These are phyloP conservation scores for Calonectria hawksworthii DNA, from an alignment of 2,329 filamentous ascomycete species.

Conservation along the genomic window DNA sequence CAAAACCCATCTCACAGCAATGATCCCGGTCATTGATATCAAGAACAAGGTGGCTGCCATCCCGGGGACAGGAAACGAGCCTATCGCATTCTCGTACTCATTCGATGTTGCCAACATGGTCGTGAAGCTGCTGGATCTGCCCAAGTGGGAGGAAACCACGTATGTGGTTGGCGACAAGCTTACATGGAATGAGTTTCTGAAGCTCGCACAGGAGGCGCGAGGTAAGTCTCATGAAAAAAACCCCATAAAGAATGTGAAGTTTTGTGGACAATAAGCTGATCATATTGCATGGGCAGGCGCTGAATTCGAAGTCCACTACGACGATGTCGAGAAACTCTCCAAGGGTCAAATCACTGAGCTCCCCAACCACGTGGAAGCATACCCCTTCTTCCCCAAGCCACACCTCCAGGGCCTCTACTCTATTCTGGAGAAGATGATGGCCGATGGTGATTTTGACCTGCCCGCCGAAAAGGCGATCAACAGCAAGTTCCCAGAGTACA, in stretches of 20 bases:
- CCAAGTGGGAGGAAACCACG: constrained; percentile 58
- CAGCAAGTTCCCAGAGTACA: background rate
- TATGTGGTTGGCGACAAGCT: constrained; percentile 56
- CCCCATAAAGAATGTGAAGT: too few relatives aligned
- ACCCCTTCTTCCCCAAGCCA: constrained; percentile 18
- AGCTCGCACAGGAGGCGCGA: constrained; percentile 55
- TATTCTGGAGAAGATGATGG: background rate
- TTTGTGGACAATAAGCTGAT: background rate
- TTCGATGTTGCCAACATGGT: constrained; percentile 63
- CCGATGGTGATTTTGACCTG: background rate
- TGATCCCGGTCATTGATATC: constrained; percentile 60
- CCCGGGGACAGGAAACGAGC: constrained; percentile 60
- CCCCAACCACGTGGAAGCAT: constrained; percentile 5
- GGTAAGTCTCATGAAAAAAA: constrained; percentile 37
- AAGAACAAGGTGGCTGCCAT: constrained; percentile 59
- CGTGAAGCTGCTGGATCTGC: constrained; percentile 55
- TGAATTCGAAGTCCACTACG: constrained; percentile 8
- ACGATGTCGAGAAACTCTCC: background rate
- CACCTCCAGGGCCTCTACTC: background rate
- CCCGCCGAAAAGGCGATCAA: constrained; percentile 11
- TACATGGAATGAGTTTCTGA: constrained; percentile 60
- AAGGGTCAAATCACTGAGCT: constrained; percentile 16
- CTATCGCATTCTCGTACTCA: constrained; percentile 62
- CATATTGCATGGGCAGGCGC: background rate
- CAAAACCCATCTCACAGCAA: constrained; percentile 54